Evolutionary conservation across 208 protist species (phyloP), one percentile per base, ranked within the genome.

Genomic region (Leishmania braziliensis): DNA sequence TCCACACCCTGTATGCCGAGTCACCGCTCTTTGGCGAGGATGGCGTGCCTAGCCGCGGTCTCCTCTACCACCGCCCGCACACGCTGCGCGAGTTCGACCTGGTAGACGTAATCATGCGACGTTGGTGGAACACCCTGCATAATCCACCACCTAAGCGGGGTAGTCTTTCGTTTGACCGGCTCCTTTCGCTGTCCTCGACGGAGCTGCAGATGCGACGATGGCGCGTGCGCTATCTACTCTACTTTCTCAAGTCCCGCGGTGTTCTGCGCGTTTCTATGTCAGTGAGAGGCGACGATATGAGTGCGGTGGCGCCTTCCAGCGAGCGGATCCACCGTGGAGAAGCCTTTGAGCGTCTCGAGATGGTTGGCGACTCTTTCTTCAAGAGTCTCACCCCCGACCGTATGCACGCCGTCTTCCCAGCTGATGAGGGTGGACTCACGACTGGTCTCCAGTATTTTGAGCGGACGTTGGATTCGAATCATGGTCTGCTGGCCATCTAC

Each of bases 321-420:
- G 68, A 56, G 6, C 53, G 23, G 71, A 62, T 68, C 8, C 2
- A 50, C 16, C 84, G 85, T 60, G 87, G 86, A 16, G 81, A 84
- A 18, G 76, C 83, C 8, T 98, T 98, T 80, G 89, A 98, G 86
- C 88, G 92, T 0, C 88, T 80, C 54, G 95, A 98, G 79, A 94
- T 95, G 92, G 88, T 96, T 72, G 95, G 95, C 20, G 95, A 98
- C 73, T 90, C 88, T 39, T 78, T 96, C 53, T 83, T 96, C 20
- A 98, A 98, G 72, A 69, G 78, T 16, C 71, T 94, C 43, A 80
- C 94, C 20, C 76, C 77, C 43, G 93, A 98, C 60, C 90, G 95
- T 39, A 39, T 98, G 54, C 70, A 76, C 50, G 76, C 70, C 29
- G 46, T 96, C 26, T 96, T 97, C 72, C 92, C 94, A 9, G 53